Conservation (phyloP, 257 asterid species). For the Nicotiana knightiana region DNA sequence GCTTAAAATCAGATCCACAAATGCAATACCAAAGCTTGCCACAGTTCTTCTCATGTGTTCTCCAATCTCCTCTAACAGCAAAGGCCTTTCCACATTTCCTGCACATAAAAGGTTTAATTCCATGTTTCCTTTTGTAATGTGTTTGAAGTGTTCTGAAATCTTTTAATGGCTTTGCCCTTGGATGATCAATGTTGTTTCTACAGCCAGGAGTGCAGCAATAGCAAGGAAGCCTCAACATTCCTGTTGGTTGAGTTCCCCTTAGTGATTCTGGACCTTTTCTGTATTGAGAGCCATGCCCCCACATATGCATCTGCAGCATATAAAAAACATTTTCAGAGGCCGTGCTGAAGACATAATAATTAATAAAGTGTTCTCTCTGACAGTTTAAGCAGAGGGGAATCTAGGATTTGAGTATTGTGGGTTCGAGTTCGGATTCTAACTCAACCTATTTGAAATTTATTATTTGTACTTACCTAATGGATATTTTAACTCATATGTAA, state of each 20-base stretch:
- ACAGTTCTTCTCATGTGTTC: slow-evolving; percentile 82
- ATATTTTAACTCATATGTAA: too few species aligned
- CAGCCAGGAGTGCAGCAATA: slow-evolving; percentile 82
- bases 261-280: slow-evolving; percentile 84
- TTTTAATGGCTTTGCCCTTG: slow-evolving; percentile 75
- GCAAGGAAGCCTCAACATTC: slow-evolving; percentile 84
- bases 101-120: slow-evolving; percentile 88
- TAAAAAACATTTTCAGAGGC: background rate
- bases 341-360: background rate
- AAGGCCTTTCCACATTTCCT: slow-evolving; percentile 74
- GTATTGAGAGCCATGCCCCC: slow-evolving; percentile 99
- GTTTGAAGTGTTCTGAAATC: slow-evolving; percentile 93
- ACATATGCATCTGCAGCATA: slow-evolving; percentile 78
- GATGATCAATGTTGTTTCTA: slow-evolving; percentile 83
- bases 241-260: slow-evolving; percentile 88
- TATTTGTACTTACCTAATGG: too few species aligned
- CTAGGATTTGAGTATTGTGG: too few species aligned
- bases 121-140: slow-evolving; percentile 86
- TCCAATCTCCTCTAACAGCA: slow-evolving; percentile 86
- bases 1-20: slow-evolving; percentile 78
- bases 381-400: too few species aligned
- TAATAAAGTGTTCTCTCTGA: too few species aligned
- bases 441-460: too few species aligned
- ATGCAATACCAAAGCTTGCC: slow-evolving; percentile 87
- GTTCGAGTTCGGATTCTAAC: too few species aligned